Evolutionary conservation across 2,329 filamentous ascomycete genomes (phyloP).

Genomic region (Calonectria fujianensis): DNA sequence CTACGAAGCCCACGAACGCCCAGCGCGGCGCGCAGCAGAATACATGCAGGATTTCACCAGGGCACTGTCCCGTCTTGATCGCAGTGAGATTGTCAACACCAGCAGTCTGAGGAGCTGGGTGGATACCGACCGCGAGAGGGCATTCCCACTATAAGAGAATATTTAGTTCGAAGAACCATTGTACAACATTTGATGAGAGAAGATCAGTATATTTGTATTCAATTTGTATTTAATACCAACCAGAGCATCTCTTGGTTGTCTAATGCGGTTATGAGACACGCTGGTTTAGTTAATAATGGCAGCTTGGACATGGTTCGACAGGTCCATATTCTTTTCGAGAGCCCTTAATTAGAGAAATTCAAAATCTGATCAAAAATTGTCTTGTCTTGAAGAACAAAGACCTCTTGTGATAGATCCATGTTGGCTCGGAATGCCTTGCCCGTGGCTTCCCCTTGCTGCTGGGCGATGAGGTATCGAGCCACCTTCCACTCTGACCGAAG

Average conservation of each 20-base stretch:
- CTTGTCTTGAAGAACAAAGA: background rate
- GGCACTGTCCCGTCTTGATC: constrained; percentile 55
- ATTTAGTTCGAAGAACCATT: background rate
- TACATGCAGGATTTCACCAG: constrained; percentile 57
- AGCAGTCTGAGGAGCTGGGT: constrained; percentile 58
- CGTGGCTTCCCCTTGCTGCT: too few relatives aligned
- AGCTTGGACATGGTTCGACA: background rate
- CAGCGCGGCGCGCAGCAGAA: constrained; percentile 51
- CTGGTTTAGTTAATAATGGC: background rate
- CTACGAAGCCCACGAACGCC: constrained; percentile 53
- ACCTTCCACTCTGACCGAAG: too few relatives aligned
- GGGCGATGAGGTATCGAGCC: too few relatives aligned
- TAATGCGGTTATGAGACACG: background rate
- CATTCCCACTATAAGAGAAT: background rate
- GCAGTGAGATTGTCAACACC: constrained; percentile 58
- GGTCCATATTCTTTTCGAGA: background rate
- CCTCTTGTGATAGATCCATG: too few relatives aligned
- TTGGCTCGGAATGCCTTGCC: too few relatives aligned
- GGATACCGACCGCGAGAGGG: constrained; percentile 41
- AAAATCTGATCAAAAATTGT: background rate
- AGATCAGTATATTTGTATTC: background rate
- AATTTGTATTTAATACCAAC: background rate
- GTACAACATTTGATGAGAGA: background rate
- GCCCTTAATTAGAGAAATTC: background rate
- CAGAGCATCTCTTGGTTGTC: background rate